Evolutionary conservation across 2,329 filamentous ascomycete species (phyloP).

Genomic region (Metarhizium humberi): DNA sequence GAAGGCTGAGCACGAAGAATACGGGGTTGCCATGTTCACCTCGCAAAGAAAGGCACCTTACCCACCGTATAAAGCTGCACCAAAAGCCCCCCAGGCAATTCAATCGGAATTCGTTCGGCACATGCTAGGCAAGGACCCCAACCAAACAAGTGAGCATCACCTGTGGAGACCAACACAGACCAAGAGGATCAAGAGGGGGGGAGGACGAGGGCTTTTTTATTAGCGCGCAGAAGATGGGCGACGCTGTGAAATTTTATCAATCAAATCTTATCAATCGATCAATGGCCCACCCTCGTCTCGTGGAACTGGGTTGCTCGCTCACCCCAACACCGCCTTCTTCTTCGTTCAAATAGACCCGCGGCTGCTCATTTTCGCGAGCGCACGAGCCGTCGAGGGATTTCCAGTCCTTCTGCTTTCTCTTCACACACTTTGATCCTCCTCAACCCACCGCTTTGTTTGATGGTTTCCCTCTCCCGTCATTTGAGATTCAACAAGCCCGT

Average conservation of each 20-base stretch:
- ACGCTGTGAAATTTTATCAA: constrained; percentile 27
- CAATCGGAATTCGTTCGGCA: not conserved
- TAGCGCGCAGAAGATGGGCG: not conserved
- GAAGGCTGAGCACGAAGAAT: not conserved
- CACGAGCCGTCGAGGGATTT: not conserved
- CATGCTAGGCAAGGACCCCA: not conserved
- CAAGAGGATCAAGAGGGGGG: not conserved
- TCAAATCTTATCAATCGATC: constrained; percentile 42
- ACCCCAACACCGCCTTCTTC: constrained; percentile 6
- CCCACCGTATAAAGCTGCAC: not conserved
- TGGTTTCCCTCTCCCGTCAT: no score
- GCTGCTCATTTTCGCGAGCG: constrained; percentile 3
- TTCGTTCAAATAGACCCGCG: constrained; percentile 6
- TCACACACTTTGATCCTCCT: not conserved
- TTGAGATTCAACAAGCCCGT: no score
- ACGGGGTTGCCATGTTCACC: no score
- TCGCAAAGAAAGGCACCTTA: no score
- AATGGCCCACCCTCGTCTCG: constrained; percentile 21
- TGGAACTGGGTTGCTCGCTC: constrained; percentile 19
- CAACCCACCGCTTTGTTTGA: not conserved
- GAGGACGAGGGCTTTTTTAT: not conserved
- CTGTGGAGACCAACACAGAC: not conserved
- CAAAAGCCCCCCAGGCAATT: not conserved
- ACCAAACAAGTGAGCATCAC: not conserved
- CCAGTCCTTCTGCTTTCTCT: not conserved